These are phyloP conservation scores for Aspergillus nidulans DNA, from an alignment of 495 filamentous ascomycete genomes.

Conservation along the genomic window DNA sequence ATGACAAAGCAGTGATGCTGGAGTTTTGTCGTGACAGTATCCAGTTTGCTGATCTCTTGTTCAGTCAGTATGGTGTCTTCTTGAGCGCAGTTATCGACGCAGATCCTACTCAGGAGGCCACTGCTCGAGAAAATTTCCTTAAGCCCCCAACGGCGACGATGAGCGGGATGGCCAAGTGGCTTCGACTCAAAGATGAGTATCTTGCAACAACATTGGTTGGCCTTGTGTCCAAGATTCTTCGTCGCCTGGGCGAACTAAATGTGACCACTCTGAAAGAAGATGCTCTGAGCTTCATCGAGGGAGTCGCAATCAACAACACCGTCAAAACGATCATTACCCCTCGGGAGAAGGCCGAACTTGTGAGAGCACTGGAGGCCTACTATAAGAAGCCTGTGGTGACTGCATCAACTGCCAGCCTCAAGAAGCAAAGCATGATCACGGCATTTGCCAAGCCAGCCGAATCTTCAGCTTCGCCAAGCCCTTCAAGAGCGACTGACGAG, in stretches of 20 bases:
- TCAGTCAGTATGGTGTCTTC: slow-evolving; percentile 77
- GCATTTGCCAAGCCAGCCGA: slow-evolving; percentile 51
- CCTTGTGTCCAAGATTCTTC: slow-evolving; percentile 65
- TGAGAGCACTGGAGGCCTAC: slow-evolving; percentile 74
- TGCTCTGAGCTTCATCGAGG: slow-evolving; percentile 57
- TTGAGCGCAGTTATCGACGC: slow-evolving; percentile 56
- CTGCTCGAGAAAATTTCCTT: slow-evolving; percentile 38
- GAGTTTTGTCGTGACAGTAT: slow-evolving; percentile 93
- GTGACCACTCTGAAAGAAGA: slow-evolving; percentile 60
- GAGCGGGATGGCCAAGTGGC: slow-evolving; percentile 69
- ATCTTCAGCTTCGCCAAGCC: slow-evolving; percentile 29
- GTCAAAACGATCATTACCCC: slow-evolving; percentile 68
- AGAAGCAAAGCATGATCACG: slow-evolving; percentile 66
- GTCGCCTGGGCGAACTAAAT: slow-evolving; percentile 62
- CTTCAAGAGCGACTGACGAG: slow-evolving; percentile 36
- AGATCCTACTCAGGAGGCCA: slow-evolving; percentile 36
- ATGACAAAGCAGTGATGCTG: slow-evolving; percentile 71
- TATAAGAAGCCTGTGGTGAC: slow-evolving; percentile 52
- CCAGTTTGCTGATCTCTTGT: slow-evolving; percentile 80
- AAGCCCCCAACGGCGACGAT: slow-evolving; percentile 62
- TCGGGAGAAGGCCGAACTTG: slow-evolving; percentile 76
- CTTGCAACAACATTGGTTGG: slow-evolving; percentile 70
- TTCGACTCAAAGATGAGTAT: slow-evolving; percentile 78
- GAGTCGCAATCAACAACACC: slow-evolving; percentile 51
- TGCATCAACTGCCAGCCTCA: slow-evolving; percentile 42